Evolutionary conservation across 2,329 filamentous ascomycete genomes (phyloP).

Genomic region (Xylariaceae sp.): DNA sequence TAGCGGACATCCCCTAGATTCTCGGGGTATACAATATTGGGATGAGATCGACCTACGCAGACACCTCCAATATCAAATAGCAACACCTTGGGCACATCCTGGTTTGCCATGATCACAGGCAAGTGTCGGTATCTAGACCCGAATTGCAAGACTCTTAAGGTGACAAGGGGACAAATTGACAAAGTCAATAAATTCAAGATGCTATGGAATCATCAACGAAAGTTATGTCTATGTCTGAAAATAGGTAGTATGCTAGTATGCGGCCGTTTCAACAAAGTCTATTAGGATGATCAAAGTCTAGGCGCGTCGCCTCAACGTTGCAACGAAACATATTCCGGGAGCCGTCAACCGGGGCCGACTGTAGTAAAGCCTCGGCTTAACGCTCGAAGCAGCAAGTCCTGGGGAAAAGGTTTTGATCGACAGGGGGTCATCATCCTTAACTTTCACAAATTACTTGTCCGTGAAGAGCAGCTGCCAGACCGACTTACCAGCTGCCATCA

Average conservation of each 20-base stretch:
- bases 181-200: too few relatives aligned
- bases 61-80: constrained; percentile 97
- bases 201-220: too few relatives aligned
- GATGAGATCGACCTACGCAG: constrained; percentile 64
- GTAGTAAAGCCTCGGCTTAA: constrained; percentile 9
- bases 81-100: constrained; percentile 63
- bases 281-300: too few relatives aligned
- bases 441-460: too few relatives aligned
- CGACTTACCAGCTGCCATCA: too few relatives aligned
- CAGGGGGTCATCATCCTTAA: too few relatives aligned
- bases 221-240: not conserved
- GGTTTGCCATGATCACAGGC: constrained; percentile 39
- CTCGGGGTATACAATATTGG: not conserved
- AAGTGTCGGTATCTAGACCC: not conserved
- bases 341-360: not conserved
- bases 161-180: not conserved
- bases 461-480: too few relatives aligned
- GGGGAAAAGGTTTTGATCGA: not conserved
- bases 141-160: not conserved
- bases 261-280: too few relatives aligned
- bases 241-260: not conserved
- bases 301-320: not conserved
- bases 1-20: too few relatives aligned
- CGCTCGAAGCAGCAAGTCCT: not conserved
- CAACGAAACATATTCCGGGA: not conserved